These are phyloP conservation scores for Phytopythium sindhum DNA, from an alignment of 352 stramenopile species.

Conservation along the genomic window DNA sequence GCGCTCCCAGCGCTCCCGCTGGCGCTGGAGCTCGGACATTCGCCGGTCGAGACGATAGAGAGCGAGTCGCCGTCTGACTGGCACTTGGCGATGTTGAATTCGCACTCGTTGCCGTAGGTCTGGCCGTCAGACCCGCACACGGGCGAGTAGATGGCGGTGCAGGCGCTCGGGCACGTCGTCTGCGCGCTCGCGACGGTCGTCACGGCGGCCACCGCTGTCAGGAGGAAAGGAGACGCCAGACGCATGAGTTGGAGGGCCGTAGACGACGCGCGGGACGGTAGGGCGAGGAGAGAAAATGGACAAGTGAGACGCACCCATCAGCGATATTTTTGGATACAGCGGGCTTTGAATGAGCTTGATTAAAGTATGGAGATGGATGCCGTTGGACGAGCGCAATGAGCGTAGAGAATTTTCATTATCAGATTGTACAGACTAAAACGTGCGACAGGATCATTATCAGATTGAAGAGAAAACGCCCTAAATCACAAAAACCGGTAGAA, in stretches of 20 bases:
- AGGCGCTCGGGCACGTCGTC: slow-evolving; percentile 19
- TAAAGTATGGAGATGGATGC: neutral
- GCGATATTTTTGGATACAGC: neutral
- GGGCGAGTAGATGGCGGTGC: slow-evolving; percentile 24
- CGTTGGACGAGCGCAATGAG: neutral
- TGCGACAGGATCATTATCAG: neutral
- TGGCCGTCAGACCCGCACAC: slow-evolving; percentile 53
- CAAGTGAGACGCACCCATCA: neutral
- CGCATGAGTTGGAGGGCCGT: neutral
- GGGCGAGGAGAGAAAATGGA: neutral
- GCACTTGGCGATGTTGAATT: slow-evolving; percentile 43
- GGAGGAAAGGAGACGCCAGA: neutral
- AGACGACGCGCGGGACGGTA: neutral
- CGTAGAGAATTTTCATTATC: too few relatives aligned
- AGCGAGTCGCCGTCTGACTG: slow-evolving; percentile 16
- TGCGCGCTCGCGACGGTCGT: slow-evolving; percentile 9
- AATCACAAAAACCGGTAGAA: neutral
- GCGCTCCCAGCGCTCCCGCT: slow-evolving; percentile 8
- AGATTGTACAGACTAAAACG: neutral
- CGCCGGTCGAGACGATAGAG: slow-evolving; percentile 17
- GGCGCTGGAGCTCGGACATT: slow-evolving; percentile 12
- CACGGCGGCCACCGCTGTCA: slow-evolving; percentile 22
- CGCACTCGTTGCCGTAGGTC: slow-evolving; percentile 54
- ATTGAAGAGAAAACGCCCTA: neutral
- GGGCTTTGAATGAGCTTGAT: neutral